Evolutionary conservation across 441 rosid genomes (phyloP), one percentile per base, ranked within the genome.

Genomic region (Syzygium malaccense): DNA sequence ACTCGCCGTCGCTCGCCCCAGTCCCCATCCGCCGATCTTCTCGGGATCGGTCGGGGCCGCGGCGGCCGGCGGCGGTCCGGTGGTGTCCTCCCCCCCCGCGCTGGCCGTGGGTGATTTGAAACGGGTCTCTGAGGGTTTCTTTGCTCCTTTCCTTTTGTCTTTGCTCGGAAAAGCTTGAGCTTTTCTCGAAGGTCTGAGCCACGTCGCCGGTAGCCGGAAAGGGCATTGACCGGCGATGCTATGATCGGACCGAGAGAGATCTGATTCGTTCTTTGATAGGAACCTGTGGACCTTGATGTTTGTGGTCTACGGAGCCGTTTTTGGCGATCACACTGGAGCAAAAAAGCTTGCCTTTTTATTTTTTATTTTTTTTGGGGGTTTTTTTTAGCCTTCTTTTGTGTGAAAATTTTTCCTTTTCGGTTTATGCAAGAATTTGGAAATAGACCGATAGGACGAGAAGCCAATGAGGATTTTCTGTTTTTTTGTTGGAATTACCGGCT

Each of bases 401-500:
- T 19, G 9, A 71, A 71, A 71, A 11, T 1, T 33, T 71, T 71
- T 17, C 3, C 5, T 68, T 33, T 33, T 20, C 4, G 26, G 33
- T 15, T 33, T 33, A 4, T 33, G 79, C 79, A 32, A 32, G 7
- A 45, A 7, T 45, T 18, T 17, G 45, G 28, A 71, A 54, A 68
- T 25, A 7, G 57, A 30, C 13, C 4, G 20, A 26, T 28, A 23
- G n/a, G 23, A 18, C 26, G 45, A 25, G 93, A 88, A 89, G 96
- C 97, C 95, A 25, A 89, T 95, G 97, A 95, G 64, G 97, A 93
- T 90, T 89, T 45, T 45, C 48, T 30, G 60, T 37, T 64, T 87
- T 87, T 49, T 85, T 86, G 92, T 92, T 95, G 97, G 96, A 94
- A 94, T 95, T 94, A 95, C 97, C 95, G 95, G 26, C 96, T 95